Evolutionary conservation across 176 grass and related monocot species (phyloP).

Genomic region (Oryza punctata): DNA sequence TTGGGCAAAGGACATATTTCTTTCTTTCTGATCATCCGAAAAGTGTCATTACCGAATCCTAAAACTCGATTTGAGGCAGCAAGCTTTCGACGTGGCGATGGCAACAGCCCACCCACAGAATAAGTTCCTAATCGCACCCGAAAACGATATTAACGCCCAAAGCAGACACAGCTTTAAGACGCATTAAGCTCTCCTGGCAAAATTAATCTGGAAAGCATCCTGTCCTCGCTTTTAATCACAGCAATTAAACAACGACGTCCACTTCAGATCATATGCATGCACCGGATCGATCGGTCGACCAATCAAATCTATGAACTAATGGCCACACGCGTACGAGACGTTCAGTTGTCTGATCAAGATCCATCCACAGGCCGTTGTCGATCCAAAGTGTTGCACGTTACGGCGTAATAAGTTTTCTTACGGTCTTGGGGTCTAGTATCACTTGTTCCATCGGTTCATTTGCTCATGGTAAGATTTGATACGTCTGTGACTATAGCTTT

Average conservation of each 20-base stretch:
- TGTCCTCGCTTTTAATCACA: conserved; percentile 17
- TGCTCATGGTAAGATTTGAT: neutral
- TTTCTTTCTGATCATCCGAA: neutral
- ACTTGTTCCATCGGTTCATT: neutral
- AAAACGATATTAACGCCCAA: conserved; percentile 38
- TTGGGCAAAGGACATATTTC: neutral
- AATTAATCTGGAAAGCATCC: conserved; percentile 16
- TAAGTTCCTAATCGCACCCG: conserved; percentile 24
- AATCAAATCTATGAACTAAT: neutral
- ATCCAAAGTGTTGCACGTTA: neutral
- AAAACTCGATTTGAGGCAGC: neutral
- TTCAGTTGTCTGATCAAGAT: neutral
- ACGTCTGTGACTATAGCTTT: neutral
- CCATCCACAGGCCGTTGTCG: neutral
- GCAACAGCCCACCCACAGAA: conserved; percentile 36
- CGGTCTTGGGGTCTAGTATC: too few relatives aligned
- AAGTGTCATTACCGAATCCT: conserved; percentile 23
- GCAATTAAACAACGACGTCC: conserved; percentile 17
- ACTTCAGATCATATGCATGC: neutral
- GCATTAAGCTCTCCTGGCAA: neutral
- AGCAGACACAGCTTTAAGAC: conserved; percentile 18
- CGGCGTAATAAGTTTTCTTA: neutral
- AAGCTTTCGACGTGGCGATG: conserved; percentile 39
- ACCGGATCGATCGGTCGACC: neutral
- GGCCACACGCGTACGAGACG: neutral